phyloP scores from a whole-genome alignment of 305 asterid species.

The Fraxinus angustifolia region DNA sequence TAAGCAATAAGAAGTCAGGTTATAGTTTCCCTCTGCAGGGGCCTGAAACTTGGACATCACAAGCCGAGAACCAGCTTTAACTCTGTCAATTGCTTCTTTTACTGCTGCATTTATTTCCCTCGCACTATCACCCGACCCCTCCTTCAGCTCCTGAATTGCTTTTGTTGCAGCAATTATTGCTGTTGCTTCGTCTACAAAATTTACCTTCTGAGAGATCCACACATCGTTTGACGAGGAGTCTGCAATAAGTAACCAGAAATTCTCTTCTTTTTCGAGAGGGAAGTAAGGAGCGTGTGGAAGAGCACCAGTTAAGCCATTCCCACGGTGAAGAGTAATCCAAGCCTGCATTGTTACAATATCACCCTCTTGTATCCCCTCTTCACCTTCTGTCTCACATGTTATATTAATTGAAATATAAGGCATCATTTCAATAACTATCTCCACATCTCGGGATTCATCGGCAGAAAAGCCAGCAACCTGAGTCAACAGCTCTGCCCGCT shows the following conservation, averaged over 20 bases:
- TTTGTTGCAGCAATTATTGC: conserved; percentile 83
- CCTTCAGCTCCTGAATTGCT: conserved; percentile 85
- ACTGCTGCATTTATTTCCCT: conserved; percentile 71
- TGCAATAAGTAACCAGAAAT: conserved; percentile 86
- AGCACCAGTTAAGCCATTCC: conserved; percentile 66
- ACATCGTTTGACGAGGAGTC: conserved; percentile 76
- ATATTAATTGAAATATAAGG: conserved; percentile 77
- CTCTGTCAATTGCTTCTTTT: conserved; percentile 80
- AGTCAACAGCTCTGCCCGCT: conserved; percentile 76
- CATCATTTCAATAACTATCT: conserved; percentile 86
- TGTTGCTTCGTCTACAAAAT: conserved; percentile 86
- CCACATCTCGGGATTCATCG: conserved; percentile 74
- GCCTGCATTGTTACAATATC: conserved; percentile 93
- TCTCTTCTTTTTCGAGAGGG: conserved; percentile 83
- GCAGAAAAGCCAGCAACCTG: conserved; percentile 76
- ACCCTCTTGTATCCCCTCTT: conserved; percentile 97
- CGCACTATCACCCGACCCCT: conserved; percentile 79
- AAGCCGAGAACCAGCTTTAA: conserved; percentile 77
- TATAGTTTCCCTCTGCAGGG: conserved; percentile 82
- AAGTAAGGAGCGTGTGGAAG: conserved; percentile 87
- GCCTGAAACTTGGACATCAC: conserved; percentile 95
- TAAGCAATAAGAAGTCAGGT: conserved; percentile 62
- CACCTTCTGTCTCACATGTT: conserved; percentile 95
- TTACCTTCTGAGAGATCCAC: conserved; percentile 95
- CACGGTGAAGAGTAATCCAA: conserved; percentile 78